Evolutionary conservation across 108 stramenopile species (phyloP), one percentile per base, ranked within the genome.

Genomic region (Fistulifera pelliculosa): DNA sequence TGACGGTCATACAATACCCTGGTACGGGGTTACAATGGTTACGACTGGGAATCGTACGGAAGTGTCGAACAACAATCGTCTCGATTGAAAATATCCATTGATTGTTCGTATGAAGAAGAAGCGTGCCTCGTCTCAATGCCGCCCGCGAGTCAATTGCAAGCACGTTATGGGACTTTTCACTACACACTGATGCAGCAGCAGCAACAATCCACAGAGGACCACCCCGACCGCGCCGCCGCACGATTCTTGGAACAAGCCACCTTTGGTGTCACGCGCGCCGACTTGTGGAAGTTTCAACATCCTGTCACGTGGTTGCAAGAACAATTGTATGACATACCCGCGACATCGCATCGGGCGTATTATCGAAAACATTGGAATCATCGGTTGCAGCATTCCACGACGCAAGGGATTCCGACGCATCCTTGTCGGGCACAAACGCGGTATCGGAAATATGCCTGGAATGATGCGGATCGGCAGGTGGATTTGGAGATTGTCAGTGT

Each of bases 171-270:
- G 19, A 19, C 2, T 21, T 19, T 6, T 45, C 44, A 45, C 11
- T 21, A 21, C 21, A 10, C 21, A 21, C 17, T 22, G 4, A 45
- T 22, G 21, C 13, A 11, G 10, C 23, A 26, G 1, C 7, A 2
- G 2, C 17, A 8, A 4, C 2, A 21, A 21, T 2, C 7, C 19
- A 21, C 5, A 5, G 44, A 45, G 40, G 40, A 41, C 40, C 7
- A 47, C 10, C 49, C 49, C 49, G 26, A 50, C 22, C 15, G 23
- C 49, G 22, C 22, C 19, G 49, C 17, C 19, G 75, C 80, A 11
- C 56, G 64, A 28, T 81, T 81, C 59, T 56, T 81, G 19, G 76
- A 77, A 47, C 61, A 63, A 50, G 68, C 68, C 28, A 70, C 80
- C 13, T 81, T 81, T 49, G 80, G 80, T 28, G 62, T 68, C 1